Base-by-base conservation (phyloP, 345 rosid genomes). In the Brassica cretica region DNA sequence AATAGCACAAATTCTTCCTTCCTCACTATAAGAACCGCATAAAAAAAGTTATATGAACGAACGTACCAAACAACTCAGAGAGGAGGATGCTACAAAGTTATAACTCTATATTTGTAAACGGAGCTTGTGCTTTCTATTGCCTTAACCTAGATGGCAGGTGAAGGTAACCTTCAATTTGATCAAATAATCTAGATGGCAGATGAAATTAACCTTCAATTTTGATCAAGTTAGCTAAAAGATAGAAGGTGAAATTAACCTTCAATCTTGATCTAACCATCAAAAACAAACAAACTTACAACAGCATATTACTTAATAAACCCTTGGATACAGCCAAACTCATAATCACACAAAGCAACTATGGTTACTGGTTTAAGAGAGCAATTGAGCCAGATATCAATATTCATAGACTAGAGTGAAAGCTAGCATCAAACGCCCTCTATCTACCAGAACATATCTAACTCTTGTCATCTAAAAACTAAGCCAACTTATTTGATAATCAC, bases 1-100 rank as follows among this genome's bases (percentile, higher is more conserved):
- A 77, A 95, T 92, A 5, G 99, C 99, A 82, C 98, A 95, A 91
- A 95, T 89, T 66, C 90, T 88, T 69, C 99, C 98, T 64, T 88
- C 89, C 76, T 86, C 92, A 83, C 99, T 95, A 81, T 78, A 60
- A 66, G 73, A 59, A 77, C 58, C 73, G 66, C 30, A 33, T 77
- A 16, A 27, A 56, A 9, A 10, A 41, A 35, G 10, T 6, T 16
- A 27, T 3, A 27, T 39, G 32, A 29, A 30, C 3, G 56, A 73
- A 35, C 35, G 71, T 55, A 70, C 58, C 49, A 73, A 61, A 21
- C 25, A 37, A 53, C 30, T 27, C 14, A 60, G 68, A 46, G 37
- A 72, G 29, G 7, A 21, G 44, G 56, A 59, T 72, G 44, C 65
- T 18, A 71, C 55, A 58, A 65, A 72, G 44, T 46, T 72, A 6